A percentile compares a stretch with the other conserved stretches of the same genome.
Conservation (phyloP, 441 rosid genomes). For the Populus hybrid region DNA sequence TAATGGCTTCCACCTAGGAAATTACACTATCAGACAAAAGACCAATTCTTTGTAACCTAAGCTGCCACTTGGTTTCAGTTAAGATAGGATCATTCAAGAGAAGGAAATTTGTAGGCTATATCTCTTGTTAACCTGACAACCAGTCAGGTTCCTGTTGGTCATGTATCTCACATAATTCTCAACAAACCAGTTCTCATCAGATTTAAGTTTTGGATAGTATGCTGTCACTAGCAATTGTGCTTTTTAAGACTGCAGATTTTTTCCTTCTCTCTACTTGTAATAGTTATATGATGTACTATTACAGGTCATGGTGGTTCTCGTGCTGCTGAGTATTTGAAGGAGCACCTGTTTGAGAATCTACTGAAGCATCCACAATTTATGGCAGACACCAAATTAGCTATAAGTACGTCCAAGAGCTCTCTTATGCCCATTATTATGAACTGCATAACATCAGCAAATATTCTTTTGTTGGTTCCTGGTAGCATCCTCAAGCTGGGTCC, state of each 20-base stretch:
- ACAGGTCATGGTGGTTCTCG: slow-evolving; percentile 99
- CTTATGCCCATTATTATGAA: slow-evolving; percentile 5
- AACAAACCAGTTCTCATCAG: neutral
- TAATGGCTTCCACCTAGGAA: neutral
- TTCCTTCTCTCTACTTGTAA: neutral
- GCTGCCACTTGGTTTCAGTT: neutral
- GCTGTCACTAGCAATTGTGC: neutral
- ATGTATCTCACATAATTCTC: neutral
- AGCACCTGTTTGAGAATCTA: slow-evolving; percentile 87
- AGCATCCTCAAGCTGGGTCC: slow-evolving; percentile 14
- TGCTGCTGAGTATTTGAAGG: slow-evolving; percentile 93
- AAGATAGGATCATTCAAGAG: neutral
- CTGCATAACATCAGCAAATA: neutral
- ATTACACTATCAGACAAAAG: neutral
- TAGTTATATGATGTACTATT: neutral
- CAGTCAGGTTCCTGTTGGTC: neutral
- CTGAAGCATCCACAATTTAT: slow-evolving; percentile 82
- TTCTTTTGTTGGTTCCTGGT: neutral
- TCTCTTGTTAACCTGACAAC: neutral
- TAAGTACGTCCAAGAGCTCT: slow-evolving; percentile 54
- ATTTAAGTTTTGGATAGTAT: neutral
- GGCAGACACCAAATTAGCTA: slow-evolving; percentile 70
- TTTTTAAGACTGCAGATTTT: neutral
- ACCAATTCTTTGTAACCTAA: neutral
- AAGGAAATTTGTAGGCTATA: neutral